Evolutionary conservation across 805 yeast species (phyloP), one percentile per base, ranked within the genome.

Genomic region (Cyberlindnera xishuangbannaensis): DNA sequence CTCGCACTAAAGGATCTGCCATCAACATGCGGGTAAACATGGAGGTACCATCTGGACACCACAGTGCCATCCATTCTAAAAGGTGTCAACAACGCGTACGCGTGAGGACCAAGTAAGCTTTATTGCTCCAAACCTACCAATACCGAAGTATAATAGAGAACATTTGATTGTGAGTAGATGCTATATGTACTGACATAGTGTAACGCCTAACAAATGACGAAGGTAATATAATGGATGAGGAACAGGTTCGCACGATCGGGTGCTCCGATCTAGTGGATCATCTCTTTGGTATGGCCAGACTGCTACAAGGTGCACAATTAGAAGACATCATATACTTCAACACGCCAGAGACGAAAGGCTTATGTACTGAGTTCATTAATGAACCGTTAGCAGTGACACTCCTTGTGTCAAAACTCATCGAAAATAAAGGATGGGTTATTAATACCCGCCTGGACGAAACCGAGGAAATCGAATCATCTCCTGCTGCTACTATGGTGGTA

Each of bases 401-500:
- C 2, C 52, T 56, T 31, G 35, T 58, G 11, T 39, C 43, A 6
- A 46, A 47, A 16, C 21, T 40, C 10, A 31, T 28, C 2, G 36
- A 39, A 12, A 20, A 27, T 6, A 15, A 30, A 3, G 33, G 36
- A 3, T 53, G 52, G 49, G 12, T 14, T 5, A 22, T 47, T 9
- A 21, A 45, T 4, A 19, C 40, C 9, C 24, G 45, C 11, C 18
- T 44, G 15, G 28, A 25, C n/a, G 39, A 35, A n/a, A n/a, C n/a
- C 12, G 32, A 37, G 12, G 39, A 37, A 12, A 13, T 26, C 10
- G 29, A 31, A 11, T 10, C 24, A 13, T n/a, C 15, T 9, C 43
- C 44, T 8, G 16, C 33, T 13, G 48, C 64, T 2, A 49, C 61
- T 1, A 49, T 65, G 12, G 60, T 69, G 9, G 35, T 72, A n/a